Percentiles rank a stretch among this genome's conserved stretches.
These are phyloP conservation scores for Fusarium mundagurra DNA, from an alignment of 2,329 filamentous ascomycete genomes.

Conservation along the genomic window DNA sequence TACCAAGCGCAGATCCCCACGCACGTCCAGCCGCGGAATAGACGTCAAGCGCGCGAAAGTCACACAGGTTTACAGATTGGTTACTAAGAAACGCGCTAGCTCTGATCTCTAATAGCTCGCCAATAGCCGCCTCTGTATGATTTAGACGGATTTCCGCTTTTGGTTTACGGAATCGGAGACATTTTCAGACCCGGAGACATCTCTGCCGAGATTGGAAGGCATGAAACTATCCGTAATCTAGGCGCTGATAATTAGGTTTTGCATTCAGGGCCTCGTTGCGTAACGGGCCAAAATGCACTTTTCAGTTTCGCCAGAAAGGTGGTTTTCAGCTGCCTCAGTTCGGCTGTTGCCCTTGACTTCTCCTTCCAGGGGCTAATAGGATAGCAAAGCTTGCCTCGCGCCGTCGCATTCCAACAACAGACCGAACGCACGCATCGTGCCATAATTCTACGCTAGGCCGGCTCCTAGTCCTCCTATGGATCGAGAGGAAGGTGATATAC, in stretches of 20 bases:
- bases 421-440: slow-evolving; percentile 7
- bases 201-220: slow-evolving; percentile 23
- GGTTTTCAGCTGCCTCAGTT: background rate
- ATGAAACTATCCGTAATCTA: slow-evolving; percentile 10
- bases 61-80: slow-evolving; percentile 21
- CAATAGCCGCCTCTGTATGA: slow-evolving; percentile 29
- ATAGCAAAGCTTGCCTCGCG: background rate
- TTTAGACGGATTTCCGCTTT: slow-evolving; percentile 43
- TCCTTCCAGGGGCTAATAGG: background rate
- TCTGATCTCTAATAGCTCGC: slow-evolving; percentile 18
- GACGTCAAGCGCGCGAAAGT: slow-evolving; percentile 32
- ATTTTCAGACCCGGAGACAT: slow-evolving; percentile 4
- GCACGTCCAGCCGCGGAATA: slow-evolving; percentile 28
- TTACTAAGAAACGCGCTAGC: slow-evolving; percentile 21
- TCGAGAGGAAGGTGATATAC: slow-evolving; percentile 1
- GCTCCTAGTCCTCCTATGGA: slow-evolving; percentile 9
- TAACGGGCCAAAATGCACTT: background rate
- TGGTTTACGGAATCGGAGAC: slow-evolving; percentile 12
- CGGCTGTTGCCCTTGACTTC: slow-evolving; percentile 4
- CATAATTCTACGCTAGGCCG: slow-evolving; percentile 22
- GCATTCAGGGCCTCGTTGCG: background rate
- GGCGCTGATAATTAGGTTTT: background rate
- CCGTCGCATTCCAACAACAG: slow-evolving; percentile 2
- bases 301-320: background rate
- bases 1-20: slow-evolving; percentile 7